These are phyloP conservation scores for Diatrype stigma DNA, from an alignment of 2,329 filamentous ascomycete species.

Conservation along the genomic window DNA sequence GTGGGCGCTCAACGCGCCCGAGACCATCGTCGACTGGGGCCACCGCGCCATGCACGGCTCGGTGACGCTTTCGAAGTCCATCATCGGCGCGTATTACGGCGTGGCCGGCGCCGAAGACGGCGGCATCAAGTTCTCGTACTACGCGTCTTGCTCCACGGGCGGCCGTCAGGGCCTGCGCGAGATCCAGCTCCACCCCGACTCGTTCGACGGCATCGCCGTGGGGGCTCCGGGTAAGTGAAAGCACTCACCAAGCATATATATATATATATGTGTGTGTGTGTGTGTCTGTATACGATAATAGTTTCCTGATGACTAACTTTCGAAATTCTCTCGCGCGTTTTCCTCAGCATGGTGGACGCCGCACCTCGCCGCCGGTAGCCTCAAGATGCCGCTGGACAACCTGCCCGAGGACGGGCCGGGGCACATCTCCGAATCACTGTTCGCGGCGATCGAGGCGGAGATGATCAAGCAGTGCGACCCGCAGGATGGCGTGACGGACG, in stretches of 20 bases:
- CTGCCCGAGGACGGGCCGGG: conserved; percentile 26
- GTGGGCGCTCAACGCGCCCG: conserved; percentile 25
- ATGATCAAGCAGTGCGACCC: conserved; percentile 37
- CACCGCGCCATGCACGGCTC: conserved; percentile 20
- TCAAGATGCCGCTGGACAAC: conserved; percentile 15
- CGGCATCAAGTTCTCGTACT: conserved; percentile 41
- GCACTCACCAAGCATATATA: too few relatives aligned
- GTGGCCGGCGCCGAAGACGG: conserved; percentile 20
- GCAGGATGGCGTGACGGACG: conserved; percentile 36
- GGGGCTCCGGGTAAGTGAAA: conserved; percentile 21
- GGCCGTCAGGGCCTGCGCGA: conserved; percentile 49
- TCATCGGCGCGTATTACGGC: conserved; percentile 41
- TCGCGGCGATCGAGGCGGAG: conserved; percentile 27
- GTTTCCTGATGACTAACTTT: background rate
- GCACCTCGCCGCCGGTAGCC: conserved; percentile 21
- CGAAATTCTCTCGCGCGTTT: background rate
- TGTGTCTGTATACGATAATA: too few relatives aligned
- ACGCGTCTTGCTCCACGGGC: conserved; percentile 49
- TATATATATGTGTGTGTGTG: too few relatives aligned
- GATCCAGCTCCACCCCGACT: conserved; percentile 34
- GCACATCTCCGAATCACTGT: conserved; percentile 22
- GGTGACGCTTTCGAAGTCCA: conserved; percentile 37
- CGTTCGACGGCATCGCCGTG: conserved; percentile 48
- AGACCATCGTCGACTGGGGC: conserved; percentile 19
- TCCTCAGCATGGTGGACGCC: conserved; percentile 22